Percentiles rank a stretch among this genome's conserved stretches.
Conservation (phyloP, 768 basidiomycete species). For the Crassisporium funariophilum region DNA sequence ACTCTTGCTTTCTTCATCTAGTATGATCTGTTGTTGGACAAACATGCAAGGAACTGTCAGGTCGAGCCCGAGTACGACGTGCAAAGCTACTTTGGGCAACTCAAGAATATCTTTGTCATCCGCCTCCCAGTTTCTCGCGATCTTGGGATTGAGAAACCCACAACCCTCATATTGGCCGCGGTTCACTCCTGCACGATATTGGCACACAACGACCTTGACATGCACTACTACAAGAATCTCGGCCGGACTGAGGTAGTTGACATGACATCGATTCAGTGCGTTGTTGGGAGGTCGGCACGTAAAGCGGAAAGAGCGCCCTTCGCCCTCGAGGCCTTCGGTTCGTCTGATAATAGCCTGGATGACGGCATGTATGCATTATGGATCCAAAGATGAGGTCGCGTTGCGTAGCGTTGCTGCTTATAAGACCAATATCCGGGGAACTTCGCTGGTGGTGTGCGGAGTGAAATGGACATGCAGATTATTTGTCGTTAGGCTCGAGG, state of each 20-base stretch:
- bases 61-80: conserved; percentile 10
- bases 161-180: conserved; percentile 26
- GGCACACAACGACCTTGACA: conserved; percentile 14
- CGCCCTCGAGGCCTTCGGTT: no score
- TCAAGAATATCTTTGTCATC: conserved; percentile 31
- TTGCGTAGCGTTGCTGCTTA: no score
- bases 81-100: conserved; percentile 34
- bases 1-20: conserved; percentile 12
- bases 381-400: no score
- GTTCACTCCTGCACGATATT: conserved; percentile 18
- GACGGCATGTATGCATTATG: no score
- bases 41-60: conserved; percentile 14
- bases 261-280: conserved; percentile 25
- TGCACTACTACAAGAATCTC: conserved; percentile 20
- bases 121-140: conserved; percentile 14
- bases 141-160: conserved; percentile 14
- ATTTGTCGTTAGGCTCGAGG: no score
- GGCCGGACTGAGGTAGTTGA: conserved; percentile 27
- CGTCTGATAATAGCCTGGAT: no score
- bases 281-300: no score
- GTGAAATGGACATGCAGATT: no score
- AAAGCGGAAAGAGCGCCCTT: no score
- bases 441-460: no score
- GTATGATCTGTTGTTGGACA: conserved; percentile 36
- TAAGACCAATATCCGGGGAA: no score